A percentile compares a stretch with the other conserved stretches of the same genome.
phyloP scores from a whole-genome alignment of 1,139 yeast genomes.

The Yamadazyma siamensis region DNA sequence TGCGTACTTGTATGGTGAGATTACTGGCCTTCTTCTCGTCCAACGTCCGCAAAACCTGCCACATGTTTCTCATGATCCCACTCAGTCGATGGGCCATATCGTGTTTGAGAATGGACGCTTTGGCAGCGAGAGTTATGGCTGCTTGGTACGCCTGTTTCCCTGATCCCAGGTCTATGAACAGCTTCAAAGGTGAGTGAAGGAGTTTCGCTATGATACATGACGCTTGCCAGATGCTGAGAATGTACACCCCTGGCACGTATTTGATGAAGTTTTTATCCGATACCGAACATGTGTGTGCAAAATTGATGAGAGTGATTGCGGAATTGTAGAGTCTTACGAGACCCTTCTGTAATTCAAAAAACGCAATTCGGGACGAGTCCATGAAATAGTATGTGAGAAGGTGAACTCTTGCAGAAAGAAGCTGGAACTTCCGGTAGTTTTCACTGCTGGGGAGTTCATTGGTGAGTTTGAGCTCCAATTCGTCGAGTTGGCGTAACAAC shows the following conservation, averaged over 20 bases:
- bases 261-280: conserved; percentile 62
- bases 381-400: conserved; percentile 76
- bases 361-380: conserved; percentile 55
- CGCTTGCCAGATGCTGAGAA: conserved; percentile 86
- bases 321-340: conserved; percentile 76
- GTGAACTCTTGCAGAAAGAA: conserved; percentile 74
- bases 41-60: conserved; percentile 75
- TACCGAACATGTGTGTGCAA: conserved; percentile 59
- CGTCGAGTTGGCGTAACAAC: conserved; percentile 68
- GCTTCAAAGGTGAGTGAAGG: conserved; percentile 68
- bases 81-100: conserved; percentile 92
- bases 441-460: conserved; percentile 37
- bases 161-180: conserved; percentile 61
- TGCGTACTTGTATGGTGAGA: conserved; percentile 57
- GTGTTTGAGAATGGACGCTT: conserved; percentile 83
- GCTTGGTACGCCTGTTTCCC: conserved; percentile 71
- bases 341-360: conserved; percentile 69
- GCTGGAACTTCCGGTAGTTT: conserved; percentile 63
- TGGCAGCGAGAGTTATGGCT: conserved; percentile 67
- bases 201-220: conserved; percentile 79
- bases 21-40: conserved; percentile 39
- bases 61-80: conserved; percentile 90
- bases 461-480: conserved; percentile 55
- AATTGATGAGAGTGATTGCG: conserved; percentile 66
- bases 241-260: conserved; percentile 80